Base-by-base conservation (phyloP, 2,329 filamentous ascomycete genomes). In the Beauveria medogensis region DNA sequence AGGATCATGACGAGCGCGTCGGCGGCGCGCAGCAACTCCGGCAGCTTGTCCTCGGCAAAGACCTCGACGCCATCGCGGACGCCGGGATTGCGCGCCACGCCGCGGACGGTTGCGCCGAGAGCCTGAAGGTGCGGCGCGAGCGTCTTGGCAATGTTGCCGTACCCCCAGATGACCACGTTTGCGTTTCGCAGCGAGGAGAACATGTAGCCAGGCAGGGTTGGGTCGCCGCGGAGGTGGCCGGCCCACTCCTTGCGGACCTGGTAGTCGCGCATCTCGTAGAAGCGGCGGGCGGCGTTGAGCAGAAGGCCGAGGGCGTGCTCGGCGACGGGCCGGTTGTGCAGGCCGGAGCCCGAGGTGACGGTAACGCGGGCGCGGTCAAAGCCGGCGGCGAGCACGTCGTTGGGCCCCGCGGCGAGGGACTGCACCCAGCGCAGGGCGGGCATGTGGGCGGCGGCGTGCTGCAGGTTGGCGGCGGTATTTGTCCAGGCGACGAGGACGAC, bases 1-100 rank as follows among this genome's bases (percentile, higher is more conserved):
- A 87, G 75, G 64, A 87, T 87, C 84, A 88, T 86, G 66, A 88
- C 83, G n/a, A 88, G 75, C 0, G 83, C 85, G 66, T 88, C 85
- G 0, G 84, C 86, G 69, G 79, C 67, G 37, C 78, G 74, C 41
- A 88, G 75, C 37, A 86, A 70, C 64, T 80, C 73, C 5, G 78
- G 63, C 48, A 88, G 75, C 50, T 72, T 74, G 60, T 83, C 80
- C 69, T 87, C 83, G 56, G 67, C 70, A 70, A 78, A 81, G 59
- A 88, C 79, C 74, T 86, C 76, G 48, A 82, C 74, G 18, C 84
- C 85, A 61, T 81, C 72, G 52, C 85, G 76, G 16, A 88, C 81
- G 9, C 86, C 85, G 0, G 77, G 67, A 9, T 68, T 69, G 14
- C 85, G 76, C 14, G 86, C 86, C 1, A 88, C 70, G 56, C 86